Evolutionary conservation across 345 rosid genomes (phyloP), one percentile per base, ranked within the genome.

Genomic region (Cardamine resedifolia): DNA sequence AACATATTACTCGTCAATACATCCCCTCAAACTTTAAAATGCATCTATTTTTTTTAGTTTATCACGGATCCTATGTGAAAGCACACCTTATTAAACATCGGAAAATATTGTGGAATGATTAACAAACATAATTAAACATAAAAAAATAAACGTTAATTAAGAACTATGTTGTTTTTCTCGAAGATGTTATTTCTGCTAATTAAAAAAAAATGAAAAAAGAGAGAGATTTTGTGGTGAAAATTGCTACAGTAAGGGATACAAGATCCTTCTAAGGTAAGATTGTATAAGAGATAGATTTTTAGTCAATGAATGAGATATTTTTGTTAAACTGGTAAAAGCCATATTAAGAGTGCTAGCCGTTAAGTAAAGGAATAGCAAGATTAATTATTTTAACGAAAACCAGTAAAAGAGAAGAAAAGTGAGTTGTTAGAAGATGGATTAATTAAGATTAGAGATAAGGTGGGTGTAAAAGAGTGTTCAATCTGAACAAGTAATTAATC

Each of bases 401-500:
- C 27, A 47, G 48, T 49, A 39, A 7, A 28, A 55, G 15, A 14
- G 4, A 30, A 43, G 15, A 12, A 41, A 41, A 18, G 7, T 55
- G 23, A 15, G 58, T 43, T 28, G 21, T 19, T 44, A 28, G 43
- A 56, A 43, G 51, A 53, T 55, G 30, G 44, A 47, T 31, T 66
- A 34, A 27, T 44, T 44, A 30, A 61, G 53, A 51, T 26, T 65
- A 57, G 26, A 44, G 45, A 20, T 20, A 27, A 45, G 30, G 21
- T 73, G 47, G 7, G 12, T 55, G 49, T 28, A 34, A 65, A 57
- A 27, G 31, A 39, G 73, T 50, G 49, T 60, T 68, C 57, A 50
- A 67, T 43, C 43, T 75, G 61, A 49, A 60, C 58, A 68, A 68
- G 74, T 68, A 68, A 75, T 10, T 53, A 53, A 44, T 34, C 58